Base-by-base conservation (phyloP, 495 filamentous ascomycete species). In the Rusavskia elegans region DNA sequence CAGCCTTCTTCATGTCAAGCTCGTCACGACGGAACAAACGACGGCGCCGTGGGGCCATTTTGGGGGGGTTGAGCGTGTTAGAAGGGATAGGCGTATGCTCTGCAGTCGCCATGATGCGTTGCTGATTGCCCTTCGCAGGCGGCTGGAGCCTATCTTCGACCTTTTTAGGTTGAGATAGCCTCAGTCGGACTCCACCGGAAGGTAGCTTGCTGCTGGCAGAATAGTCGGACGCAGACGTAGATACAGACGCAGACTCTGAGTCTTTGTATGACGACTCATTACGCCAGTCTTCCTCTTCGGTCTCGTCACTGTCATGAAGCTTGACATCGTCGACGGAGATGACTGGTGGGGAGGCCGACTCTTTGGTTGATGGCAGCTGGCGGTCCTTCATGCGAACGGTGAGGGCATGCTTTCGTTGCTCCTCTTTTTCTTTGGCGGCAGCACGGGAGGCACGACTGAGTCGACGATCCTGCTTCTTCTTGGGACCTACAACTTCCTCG, bases 391-490 rank as follows among this genome's bases (percentile, higher is more conserved):
- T 45, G 13, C 57, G 57, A 25, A 59, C 54, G 20, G 57, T 35
- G 20, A 62, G 55, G 29, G 54, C 53, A 11, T 59, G 42, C 32
- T 54, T 59, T 7, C 48, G 19, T 25, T 49, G 52, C 17, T 40
- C 49, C 19, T 50, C 42, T 48, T 56, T 52, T 32, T 45, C 48
- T 51, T 59, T 52, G 38, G 32, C 16, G 25, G 58, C 36, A 30
- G 59, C 54, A 23, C 57, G 61, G 13, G 64, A 59, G 8, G 66
- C 61, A 29, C 62, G 56, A 49, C 65, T 74, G 32, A 64, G 59
- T 20, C 68, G 61, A 20, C 72, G 65, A 48, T 72, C 63, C 48
- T 66, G 72, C 57, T 69, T 71, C 63, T 76, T 76, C 54, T 70
- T 75, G 9, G 71, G 72, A 16, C 63, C 66, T 30, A 59, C 55